A percentile compares a stretch with the other conserved stretches of the same genome.
phyloP scores from a whole-genome alignment of 169 alveolate genomes.

The Cryptosporidium ubiquitum region DNA sequence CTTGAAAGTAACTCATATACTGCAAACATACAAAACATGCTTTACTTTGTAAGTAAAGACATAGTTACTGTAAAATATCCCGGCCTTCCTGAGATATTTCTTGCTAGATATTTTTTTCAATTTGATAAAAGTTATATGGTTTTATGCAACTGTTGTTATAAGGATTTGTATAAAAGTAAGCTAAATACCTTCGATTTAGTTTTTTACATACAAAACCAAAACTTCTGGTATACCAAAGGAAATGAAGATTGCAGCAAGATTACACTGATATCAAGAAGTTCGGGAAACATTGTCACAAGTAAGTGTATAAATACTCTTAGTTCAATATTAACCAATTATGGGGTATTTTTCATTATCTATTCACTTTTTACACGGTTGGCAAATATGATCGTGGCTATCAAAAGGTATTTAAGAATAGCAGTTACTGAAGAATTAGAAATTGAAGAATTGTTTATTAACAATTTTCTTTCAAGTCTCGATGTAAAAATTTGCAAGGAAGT shows the following conservation, averaged over 20 bases:
- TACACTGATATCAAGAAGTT: background rate
- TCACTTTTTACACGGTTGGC: background rate
- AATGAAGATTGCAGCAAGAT: background rate
- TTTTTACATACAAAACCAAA: background rate
- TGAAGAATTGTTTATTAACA: background rate
- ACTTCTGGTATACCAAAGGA: background rate
- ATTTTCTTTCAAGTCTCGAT: background rate
- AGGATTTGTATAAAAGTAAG: background rate
- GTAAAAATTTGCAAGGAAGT: background rate
- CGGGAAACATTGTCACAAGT: background rate
- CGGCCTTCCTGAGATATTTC: background rate
- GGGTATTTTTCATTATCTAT: background rate
- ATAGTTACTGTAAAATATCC: background rate
- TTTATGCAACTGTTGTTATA: background rate
- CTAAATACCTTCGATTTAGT: background rate
- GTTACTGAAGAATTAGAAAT: background rate
- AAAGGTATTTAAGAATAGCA: background rate
- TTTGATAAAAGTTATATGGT: background rate
- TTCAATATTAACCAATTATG: background rate
- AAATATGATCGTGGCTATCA: background rate
- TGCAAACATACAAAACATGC: background rate
- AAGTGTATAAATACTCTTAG: background rate
- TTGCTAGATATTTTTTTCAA: constrained; percentile 15
- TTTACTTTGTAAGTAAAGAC: background rate
- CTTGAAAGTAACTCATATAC: background rate